Conservation (phyloP, 306 rosid species). For the Rubus parviflorus region DNA sequence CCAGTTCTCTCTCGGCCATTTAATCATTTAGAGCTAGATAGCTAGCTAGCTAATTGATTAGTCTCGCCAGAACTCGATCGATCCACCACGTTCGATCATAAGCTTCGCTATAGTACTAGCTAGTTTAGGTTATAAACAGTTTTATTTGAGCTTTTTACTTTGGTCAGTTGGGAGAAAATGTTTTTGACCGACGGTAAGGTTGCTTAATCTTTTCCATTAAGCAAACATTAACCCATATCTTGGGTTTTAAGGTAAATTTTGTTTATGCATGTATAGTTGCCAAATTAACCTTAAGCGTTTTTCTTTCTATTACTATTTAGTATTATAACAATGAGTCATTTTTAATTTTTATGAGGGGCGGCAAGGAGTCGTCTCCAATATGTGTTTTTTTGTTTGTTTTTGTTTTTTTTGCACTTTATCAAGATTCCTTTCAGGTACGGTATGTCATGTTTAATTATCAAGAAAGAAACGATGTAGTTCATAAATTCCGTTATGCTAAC, state of each 20-base stretch:
- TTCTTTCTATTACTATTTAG: no score
- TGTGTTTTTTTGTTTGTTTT: no score
- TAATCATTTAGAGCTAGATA: neutral
- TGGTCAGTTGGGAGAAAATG: neutral
- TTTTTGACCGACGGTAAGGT: neutral
- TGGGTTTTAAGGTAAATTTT: neutral
- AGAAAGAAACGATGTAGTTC: no score
- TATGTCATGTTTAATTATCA: no score
- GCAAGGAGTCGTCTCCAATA: no score
- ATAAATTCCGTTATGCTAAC: no score
- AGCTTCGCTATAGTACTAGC: neutral
- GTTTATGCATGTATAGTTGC: neutral
- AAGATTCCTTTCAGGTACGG: no score
- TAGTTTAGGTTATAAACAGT: neutral
- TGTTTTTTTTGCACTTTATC: no score
- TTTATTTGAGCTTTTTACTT: neutral
- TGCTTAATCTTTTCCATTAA: neutral
- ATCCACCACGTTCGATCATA: neutral
- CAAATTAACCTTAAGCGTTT: neutral
- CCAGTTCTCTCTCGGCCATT: neutral
- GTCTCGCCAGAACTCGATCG: constrained; percentile 6
- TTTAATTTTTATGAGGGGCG: no score
- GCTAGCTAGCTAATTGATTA: neutral
- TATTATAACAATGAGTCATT: no score
- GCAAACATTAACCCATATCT: neutral